These are phyloP conservation scores for Schizopora paradoxa DNA, from an alignment of 1,284 basidiomycete species.

Conservation along the genomic window DNA sequence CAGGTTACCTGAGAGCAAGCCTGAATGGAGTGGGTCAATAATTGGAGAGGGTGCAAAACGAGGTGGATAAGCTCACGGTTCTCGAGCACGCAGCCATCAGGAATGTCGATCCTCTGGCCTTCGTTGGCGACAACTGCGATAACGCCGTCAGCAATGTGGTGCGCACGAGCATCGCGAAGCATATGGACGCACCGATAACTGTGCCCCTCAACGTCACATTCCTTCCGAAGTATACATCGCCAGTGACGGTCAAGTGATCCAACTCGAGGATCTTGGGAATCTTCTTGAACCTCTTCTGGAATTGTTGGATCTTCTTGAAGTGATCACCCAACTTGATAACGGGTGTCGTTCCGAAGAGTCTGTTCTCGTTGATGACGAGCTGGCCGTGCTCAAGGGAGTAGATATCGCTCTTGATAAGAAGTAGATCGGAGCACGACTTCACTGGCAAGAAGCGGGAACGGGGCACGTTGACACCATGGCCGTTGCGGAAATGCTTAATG, in stretches of 20 bases:
- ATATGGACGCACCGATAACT: constrained; percentile 56
- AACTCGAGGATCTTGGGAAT: constrained; percentile 93
- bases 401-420: constrained; percentile 95
- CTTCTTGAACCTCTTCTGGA: constrained; percentile 97
- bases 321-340: constrained; percentile 98
- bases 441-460: constrained; percentile 97
- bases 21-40: constrained; percentile 26
- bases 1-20: constrained; percentile 59
- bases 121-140: constrained; percentile 77
- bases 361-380: constrained; percentile 83
- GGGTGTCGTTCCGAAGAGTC: constrained; percentile 93
- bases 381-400: constrained; percentile 95
- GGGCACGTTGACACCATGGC: constrained; percentile 97
- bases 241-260: constrained; percentile 95
- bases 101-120: constrained; percentile 92
- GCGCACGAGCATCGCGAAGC: not conserved
- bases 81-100: constrained; percentile 92
- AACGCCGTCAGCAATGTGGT: constrained; percentile 2
- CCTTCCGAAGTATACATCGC: constrained; percentile 94
- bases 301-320: constrained; percentile 93
- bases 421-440: constrained; percentile 86
- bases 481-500: constrained; percentile 95
- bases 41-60: not conserved
- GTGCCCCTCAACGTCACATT: constrained; percentile 87
- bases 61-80: constrained; percentile 62